Conservation (phyloP, 1,284 basidiomycete genomes). For the Malassezia caprae region DNA sequence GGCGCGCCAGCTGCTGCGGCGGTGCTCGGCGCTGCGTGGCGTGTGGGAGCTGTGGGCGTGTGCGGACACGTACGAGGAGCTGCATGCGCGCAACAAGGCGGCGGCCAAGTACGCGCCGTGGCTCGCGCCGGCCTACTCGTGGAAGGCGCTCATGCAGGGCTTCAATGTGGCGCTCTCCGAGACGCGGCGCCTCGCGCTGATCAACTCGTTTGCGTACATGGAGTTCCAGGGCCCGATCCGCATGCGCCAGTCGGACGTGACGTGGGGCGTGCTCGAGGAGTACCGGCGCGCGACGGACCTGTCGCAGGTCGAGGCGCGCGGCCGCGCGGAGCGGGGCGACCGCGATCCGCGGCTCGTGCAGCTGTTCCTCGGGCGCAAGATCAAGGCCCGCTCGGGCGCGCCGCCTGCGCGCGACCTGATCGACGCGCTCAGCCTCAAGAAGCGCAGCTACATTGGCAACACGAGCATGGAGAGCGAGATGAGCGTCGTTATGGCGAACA, state of each 20-base stretch:
- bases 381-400: constrained; percentile 12
- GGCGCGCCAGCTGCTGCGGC: constrained; percentile 61
- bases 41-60: constrained; percentile 48
- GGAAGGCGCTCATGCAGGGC: constrained; percentile 37
- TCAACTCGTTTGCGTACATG: constrained; percentile 79
- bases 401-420: constrained; percentile 37
- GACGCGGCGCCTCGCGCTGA: constrained; percentile 50
- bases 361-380: constrained; percentile 30
- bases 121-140: constrained; percentile 19
- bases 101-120: constrained; percentile 17
- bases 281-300: constrained; percentile 53
- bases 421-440: constrained; percentile 62
- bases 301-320: not conserved
- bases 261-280: constrained; percentile 77
- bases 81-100: constrained; percentile 31
- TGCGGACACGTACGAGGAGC: constrained; percentile 29
- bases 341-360: constrained; percentile 31
- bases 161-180: constrained; percentile 32
- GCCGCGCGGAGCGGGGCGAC: constrained; percentile 25
- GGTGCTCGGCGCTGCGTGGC: constrained; percentile 76
- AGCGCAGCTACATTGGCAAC: constrained; percentile 76
- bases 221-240: constrained; percentile 69
- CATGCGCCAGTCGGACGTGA: constrained; percentile 69
- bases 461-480: constrained; percentile 97
- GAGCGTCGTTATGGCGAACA: constrained; percentile 88